Percentiles rank a stretch among this genome's conserved stretches.
These are phyloP conservation scores for Tolypocladium tundrense DNA, from an alignment of 2,329 filamentous ascomycete species.

Conservation along the genomic window DNA sequence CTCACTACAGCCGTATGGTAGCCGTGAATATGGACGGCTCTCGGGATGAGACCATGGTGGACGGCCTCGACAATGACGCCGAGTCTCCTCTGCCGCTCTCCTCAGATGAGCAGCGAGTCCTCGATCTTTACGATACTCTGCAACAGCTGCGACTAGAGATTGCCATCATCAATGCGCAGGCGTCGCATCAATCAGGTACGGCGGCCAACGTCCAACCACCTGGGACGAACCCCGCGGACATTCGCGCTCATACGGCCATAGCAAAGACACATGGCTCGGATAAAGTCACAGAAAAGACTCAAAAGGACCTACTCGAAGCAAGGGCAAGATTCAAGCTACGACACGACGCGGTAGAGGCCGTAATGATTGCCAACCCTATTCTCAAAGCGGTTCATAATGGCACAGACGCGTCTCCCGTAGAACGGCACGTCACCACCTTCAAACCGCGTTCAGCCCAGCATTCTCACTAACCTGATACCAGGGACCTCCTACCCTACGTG, in stretches of 20 bases:
- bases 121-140: conserved; percentile 62
- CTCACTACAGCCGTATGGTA: too few species aligned
- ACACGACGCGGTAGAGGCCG: conserved; percentile 57
- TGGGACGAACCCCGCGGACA: background rate
- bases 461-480: conserved; percentile 19
- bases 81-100: conserved; percentile 43
- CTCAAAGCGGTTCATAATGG: conserved; percentile 67
- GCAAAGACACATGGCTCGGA: conserved; percentile 26
- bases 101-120: conserved; percentile 52
- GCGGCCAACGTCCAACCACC: background rate
- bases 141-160: conserved; percentile 64
- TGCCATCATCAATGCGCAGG: conserved; percentile 49
- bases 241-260: conserved; percentile 3
- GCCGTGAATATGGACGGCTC: conserved; percentile 15
- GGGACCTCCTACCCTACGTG: conserved; percentile 57
- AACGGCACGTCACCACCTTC: conserved; percentile 44
- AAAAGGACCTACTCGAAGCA: conserved; percentile 59
- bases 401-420: conserved; percentile 51
- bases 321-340: conserved; percentile 60
- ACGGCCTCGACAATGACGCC: conserved; percentile 19
- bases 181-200: conserved; percentile 24
- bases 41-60: conserved; percentile 17
- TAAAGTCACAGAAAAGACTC: conserved; percentile 44
- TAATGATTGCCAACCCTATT: conserved; percentile 63
- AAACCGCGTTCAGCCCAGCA: background rate